Conservation (phyloP, 306 rosid species). For the Fragaria ananassa region DNA sequence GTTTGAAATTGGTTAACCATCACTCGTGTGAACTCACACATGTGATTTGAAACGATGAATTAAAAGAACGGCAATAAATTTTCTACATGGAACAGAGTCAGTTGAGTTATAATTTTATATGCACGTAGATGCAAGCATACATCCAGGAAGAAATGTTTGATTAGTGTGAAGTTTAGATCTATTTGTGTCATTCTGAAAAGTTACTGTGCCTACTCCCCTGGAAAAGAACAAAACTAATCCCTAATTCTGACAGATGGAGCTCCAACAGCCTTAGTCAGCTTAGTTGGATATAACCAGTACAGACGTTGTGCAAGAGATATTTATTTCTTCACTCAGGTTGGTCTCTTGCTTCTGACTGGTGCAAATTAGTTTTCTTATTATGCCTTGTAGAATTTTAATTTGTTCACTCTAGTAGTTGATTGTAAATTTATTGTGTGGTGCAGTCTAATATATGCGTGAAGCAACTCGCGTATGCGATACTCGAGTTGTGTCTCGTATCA, state of each 20-base stretch:
- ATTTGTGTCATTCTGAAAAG: neutral
- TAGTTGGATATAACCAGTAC: conserved; percentile 84
- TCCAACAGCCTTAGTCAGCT: conserved; percentile 83
- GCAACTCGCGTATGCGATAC: conserved; percentile 76
- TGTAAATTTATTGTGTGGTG: conserved; percentile 6
- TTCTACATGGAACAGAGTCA: neutral
- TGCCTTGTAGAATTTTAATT: neutral
- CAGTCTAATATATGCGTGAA: conserved; percentile 81
- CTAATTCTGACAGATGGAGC: conserved; percentile 67
- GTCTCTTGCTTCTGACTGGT: conserved; percentile 19
- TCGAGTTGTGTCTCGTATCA: conserved; percentile 67
- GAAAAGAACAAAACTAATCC: conserved; percentile 4
- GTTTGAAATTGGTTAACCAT: neutral
- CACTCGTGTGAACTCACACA: neutral
- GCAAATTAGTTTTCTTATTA: conserved; percentile 6
- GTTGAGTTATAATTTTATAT: neutral
- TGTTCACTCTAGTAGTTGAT: conserved; percentile 21
- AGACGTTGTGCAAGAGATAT: conserved; percentile 88
- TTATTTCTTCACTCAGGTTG: conserved; percentile 88
- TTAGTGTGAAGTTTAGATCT: neutral
- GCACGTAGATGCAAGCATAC: neutral
- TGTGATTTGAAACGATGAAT: neutral
- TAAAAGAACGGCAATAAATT: neutral
- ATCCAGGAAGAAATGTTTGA: neutral
- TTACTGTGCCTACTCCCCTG: neutral